Evolutionary conservation across 1,284 basidiomycete genomes (phyloP), one percentile per base, ranked within the genome.

Genomic region (Entoloma clypeatum): DNA sequence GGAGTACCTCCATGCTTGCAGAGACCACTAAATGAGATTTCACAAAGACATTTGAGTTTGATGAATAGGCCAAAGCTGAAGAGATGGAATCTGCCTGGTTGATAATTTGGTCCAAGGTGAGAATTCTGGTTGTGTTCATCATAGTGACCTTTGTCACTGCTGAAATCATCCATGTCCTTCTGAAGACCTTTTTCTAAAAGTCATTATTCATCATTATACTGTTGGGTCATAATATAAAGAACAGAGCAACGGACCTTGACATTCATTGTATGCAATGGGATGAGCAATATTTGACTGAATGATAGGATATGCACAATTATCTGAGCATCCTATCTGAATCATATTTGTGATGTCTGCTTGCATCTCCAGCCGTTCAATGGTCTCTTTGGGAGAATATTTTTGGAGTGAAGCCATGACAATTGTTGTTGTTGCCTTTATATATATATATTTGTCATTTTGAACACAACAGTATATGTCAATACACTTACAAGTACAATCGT

Each of bases 291-390:
- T 31, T 16, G 21, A 19, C 10, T 33, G 31, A 7, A 21, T 11
- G 14, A 21, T 33, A 13, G 31, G 31, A 19, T 33, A 33, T 10
- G 31, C 31, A 19, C 13, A 33, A 11, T 33, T 33, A 13, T 33
- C 9, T 7, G 31, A 9, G 23, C 5, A 7, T 7, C 31, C 31
- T 21, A 33, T 33, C 18, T n/a, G 31, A 33, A 21, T 17, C 31
- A 33, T 33, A n/a, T 33, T 33, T 17, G 10, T 13, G 9, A 33
- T 7, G 23, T 33, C 9, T 4, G 31, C 17, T n/a, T 19, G 17
- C 13, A 7, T 33, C 23, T 33, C 17, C 7, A 33, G 31, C 7
- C 9, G 31, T 13, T 33, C 17, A n/a, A 21, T 8, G 13, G 9
- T n/a, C 7, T 13, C 18, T 33, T 33, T 13, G 11, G 31, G 31